Percentiles rank a stretch among this genome's conserved stretches.
Evolutionary conservation across 2,329 filamentous ascomycete genomes (phyloP).

Genomic region (Nemania sp.): DNA sequence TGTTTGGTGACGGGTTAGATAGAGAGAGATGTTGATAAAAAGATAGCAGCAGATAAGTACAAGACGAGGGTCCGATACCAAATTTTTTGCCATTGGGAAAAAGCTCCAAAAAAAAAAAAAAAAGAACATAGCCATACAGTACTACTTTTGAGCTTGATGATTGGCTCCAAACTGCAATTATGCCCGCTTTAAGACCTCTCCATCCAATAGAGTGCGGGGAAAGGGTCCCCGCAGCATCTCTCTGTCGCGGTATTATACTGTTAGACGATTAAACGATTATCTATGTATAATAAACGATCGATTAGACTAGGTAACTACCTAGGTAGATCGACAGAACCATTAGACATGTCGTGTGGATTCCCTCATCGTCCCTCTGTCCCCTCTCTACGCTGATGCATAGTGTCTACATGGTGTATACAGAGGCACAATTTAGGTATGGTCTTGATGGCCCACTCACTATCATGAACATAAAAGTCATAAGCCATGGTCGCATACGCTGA

Average conservation of each 20-base stretch:
- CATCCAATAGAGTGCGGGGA: background rate
- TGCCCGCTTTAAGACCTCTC: background rate
- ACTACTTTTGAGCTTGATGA: conserved; percentile 22
- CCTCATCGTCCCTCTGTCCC: background rate
- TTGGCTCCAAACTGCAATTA: conserved; percentile 30
- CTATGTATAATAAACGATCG: too few species aligned
- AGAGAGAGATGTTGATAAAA: conserved; percentile 7
- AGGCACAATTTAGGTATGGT: too few species aligned
- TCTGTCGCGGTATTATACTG: conserved; percentile 3
- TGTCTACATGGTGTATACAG: background rate
- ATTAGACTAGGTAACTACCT: too few species aligned
- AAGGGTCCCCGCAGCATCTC: conserved; percentile 10
- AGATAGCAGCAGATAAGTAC: background rate
- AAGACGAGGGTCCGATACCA: conserved; percentile 35
- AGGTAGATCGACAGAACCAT: background rate
- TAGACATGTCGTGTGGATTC: background rate
- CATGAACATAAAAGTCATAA: too few species aligned
- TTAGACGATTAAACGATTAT: too few species aligned
- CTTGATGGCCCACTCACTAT: background rate
- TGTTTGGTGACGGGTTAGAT: background rate
- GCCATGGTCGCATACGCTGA: background rate
- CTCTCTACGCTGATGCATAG: background rate
- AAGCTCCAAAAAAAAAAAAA: background rate
- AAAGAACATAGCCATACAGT: conserved; percentile 4
- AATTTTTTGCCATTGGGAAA: conserved; percentile 43